A percentile compares a stretch with the other conserved stretches of the same genome.
Conservation (phyloP, 2,329 filamentous ascomycete species). For the Hansfordia pulvinata region DNA sequence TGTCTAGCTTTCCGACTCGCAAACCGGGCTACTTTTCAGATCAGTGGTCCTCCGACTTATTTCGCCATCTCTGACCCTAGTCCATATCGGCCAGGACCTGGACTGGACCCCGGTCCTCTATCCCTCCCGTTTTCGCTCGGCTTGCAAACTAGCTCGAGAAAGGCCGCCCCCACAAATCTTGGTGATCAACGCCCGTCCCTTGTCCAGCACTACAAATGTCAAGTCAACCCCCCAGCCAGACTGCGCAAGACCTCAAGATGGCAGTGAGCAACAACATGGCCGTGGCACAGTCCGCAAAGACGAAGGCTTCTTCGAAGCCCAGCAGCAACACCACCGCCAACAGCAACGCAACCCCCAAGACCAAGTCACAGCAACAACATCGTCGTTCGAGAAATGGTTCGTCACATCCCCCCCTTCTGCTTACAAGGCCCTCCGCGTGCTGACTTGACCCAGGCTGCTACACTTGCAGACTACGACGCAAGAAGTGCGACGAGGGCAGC, state of each 20-base stretch:
- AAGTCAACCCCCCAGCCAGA: slow-evolving; percentile 45
- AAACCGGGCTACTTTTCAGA: no score
- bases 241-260: slow-evolving; percentile 31
- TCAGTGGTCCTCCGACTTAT: no score
- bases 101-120: no score
- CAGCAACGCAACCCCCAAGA: slow-evolving; percentile 44
- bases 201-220: no score
- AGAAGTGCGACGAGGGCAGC: slow-evolving; percentile 56
- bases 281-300: slow-evolving; percentile 42
- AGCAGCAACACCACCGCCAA: slow-evolving; percentile 17
- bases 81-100: no score
- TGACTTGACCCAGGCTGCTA: slow-evolving; percentile 40
- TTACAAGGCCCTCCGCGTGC: slow-evolving; percentile 12
- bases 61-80: no score
- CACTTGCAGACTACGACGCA: slow-evolving; percentile 52
- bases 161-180: no score
- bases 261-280: slow-evolving; percentile 45
- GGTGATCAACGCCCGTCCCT: no score
- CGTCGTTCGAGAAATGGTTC: slow-evolving; percentile 87
- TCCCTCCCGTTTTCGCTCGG: no score
- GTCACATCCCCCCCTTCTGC: slow-evolving; percentile 22
- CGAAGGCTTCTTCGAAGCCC: slow-evolving; percentile 42
- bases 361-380: slow-evolving; percentile 83
- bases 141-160: no score
- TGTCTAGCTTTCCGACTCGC: no score